Base-by-base conservation (phyloP, 2,329 filamentous ascomycete species). In the Ceratocystis huliohia region DNA sequence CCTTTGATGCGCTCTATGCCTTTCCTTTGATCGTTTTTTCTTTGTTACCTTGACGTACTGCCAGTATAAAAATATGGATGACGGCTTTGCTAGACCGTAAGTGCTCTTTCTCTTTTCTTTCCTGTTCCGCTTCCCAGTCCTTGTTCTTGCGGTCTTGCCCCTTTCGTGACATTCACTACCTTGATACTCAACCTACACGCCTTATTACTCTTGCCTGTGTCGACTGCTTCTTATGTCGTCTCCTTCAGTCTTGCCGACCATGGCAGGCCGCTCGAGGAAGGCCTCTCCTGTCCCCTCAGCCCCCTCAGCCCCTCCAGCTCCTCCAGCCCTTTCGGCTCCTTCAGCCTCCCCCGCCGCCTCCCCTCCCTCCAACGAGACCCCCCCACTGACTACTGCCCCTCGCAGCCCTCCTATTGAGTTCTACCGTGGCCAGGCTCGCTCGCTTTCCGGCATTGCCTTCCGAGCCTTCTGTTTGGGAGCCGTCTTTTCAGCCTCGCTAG, bases 371-470 rank as follows among this genome's bases (percentile, higher is more conserved):
- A 25, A 63, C 10, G 20, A 3, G 6, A 7, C 61, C 48, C 15
- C 30, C 63, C 17, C 41, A 28, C 45, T 53, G 22, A 53, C 63
- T 30, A 48, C 10, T 5, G 13, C 53, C 1, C 17, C 50, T 8
- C n/a, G n/a, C 46, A 65, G 64, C 44, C 61, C 61, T 13, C 59
- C 66, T 20, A 30, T 33, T n/a, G 72, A 74, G 33, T 76, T 74
- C 72, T 76, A 76, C 70, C 78, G 78, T 0, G 77, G 78, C 70
- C 78, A 80, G 65, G 73, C 78, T 48, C 84, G 83, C 71, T 84
- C 83, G 25, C 82, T 86, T 66, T 76, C 81, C 8, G 83, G 83
- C 69, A 84, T 86, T 70, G 82, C 84, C 68, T 69, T 82, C 46
- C 80, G 83, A 46, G 79, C 84, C 41, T 84, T 84, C 70, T 78